phyloP scores from a whole-genome alignment of 768 basidiomycete species.

The Dentipellis sp. region DNA sequence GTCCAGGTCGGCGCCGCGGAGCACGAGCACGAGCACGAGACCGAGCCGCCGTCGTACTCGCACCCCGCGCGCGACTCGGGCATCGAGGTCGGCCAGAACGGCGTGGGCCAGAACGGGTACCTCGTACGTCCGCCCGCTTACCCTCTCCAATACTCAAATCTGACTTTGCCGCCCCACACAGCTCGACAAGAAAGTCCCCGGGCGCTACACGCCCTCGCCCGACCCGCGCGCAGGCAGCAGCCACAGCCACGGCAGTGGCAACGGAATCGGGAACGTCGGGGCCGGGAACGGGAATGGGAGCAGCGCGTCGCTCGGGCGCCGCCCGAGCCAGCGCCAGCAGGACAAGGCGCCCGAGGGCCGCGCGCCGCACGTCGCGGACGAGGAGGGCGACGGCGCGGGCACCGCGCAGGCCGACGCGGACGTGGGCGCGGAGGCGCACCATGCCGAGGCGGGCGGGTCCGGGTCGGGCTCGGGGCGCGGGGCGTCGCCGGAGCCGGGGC shows the following conservation, averaged over 20 bases:
- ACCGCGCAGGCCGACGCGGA: slow-evolving; percentile 5
- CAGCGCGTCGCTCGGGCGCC: slow-evolving; percentile 28
- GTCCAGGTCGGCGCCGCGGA: slow-evolving; percentile 25
- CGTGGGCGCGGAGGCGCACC: background rate
- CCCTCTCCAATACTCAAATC: background rate
- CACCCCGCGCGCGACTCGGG: slow-evolving; percentile 32
- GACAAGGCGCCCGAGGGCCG: slow-evolving; percentile 62
- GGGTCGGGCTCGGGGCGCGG: background rate
- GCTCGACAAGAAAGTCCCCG: slow-evolving; percentile 28
- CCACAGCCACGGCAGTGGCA: slow-evolving; percentile 16
- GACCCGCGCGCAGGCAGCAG: slow-evolving; percentile 9
- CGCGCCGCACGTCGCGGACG: slow-evolving; percentile 26
- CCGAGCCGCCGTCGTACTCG: slow-evolving; percentile 55
- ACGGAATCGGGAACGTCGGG: slow-evolving; percentile 8
- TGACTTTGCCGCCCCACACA: slow-evolving; percentile 7
- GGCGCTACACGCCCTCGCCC: slow-evolving; percentile 5
- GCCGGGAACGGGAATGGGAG: slow-evolving; percentile 7
- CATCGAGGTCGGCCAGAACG: slow-evolving; percentile 33
- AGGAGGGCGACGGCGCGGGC: slow-evolving; percentile 14
- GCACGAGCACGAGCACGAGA: slow-evolving; percentile 29
- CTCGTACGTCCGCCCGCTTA: slow-evolving; percentile 34
- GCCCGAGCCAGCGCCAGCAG: slow-evolving; percentile 50
- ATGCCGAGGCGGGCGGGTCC: background rate
- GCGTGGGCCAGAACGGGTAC: slow-evolving; percentile 31
- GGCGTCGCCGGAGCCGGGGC: background rate